Conservation (phyloP, 2,329 filamentous ascomycete species). For the Beauveria brongniartii region DNA sequence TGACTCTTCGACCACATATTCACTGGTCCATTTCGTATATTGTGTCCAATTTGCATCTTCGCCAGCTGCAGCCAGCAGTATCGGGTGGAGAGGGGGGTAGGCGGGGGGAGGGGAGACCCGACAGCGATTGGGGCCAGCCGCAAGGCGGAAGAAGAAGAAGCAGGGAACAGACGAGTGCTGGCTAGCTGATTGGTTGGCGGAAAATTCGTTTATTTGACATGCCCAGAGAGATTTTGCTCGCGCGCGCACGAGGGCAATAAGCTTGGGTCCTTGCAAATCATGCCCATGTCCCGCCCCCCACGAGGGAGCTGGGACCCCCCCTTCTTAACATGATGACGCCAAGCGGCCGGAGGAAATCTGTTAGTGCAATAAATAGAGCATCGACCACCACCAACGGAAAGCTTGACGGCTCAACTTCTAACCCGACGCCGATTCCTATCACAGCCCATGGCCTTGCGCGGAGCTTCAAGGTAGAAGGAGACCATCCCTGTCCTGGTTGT, state of each 20-base stretch:
- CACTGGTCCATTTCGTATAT: not conserved
- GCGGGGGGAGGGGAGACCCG: too few relatives aligned
- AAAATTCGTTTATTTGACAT: not conserved
- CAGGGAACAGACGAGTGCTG: too few relatives aligned
- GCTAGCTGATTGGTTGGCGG: not conserved
- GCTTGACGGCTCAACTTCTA: conserved; percentile 4
- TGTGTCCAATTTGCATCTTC: conserved; percentile 5
- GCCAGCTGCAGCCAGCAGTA: not conserved
- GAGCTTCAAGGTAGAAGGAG: too few relatives aligned
- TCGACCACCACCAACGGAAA: not conserved
- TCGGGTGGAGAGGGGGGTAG: not conserved
- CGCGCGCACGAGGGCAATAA: too few relatives aligned
- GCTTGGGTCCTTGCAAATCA: too few relatives aligned
- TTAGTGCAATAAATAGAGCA: not conserved
- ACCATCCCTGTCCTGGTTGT: not conserved
- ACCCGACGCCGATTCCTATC: not conserved
- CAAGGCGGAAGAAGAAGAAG: not conserved
- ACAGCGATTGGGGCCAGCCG: not conserved
- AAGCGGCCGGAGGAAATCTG: not conserved
- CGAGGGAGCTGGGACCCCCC: too few relatives aligned
- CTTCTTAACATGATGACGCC: not conserved
- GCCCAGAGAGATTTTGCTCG: too few relatives aligned
- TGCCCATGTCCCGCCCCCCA: too few relatives aligned
- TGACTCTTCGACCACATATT: not conserved
- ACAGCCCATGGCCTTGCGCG: not conserved